Evolutionary conservation across 306 rosid species (phyloP).

Genomic region (Elaeagnus macrophylla): DNA sequence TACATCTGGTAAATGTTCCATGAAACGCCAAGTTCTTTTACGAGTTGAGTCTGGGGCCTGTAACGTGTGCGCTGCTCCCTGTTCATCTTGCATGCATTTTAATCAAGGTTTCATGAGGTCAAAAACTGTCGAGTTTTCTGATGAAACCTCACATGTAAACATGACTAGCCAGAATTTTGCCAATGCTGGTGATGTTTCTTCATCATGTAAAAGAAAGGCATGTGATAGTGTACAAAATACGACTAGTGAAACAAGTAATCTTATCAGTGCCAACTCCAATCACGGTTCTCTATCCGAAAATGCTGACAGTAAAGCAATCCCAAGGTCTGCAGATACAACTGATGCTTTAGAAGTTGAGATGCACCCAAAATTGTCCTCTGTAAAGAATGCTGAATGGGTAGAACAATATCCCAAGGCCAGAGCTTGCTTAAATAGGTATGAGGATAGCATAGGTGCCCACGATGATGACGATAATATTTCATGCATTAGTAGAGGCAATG

Average conservation of each 20-base stretch:
- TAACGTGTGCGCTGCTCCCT: conserved; percentile 71
- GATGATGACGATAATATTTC: conserved; percentile 45
- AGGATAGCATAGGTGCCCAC: conserved; percentile 27
- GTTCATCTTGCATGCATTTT: conserved; percentile 71
- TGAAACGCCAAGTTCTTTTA: conserved; percentile 40
- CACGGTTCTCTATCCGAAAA: conserved; percentile 60
- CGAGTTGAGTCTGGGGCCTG: conserved; percentile 68
- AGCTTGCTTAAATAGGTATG: conserved; percentile 20
- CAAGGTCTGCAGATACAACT: conserved; percentile 21
- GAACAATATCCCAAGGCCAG: background rate
- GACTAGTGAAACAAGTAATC: conserved; percentile 52
- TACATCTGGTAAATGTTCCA: conserved; percentile 31
- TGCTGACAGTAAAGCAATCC: conserved; percentile 37
- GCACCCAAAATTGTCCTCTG: conserved; percentile 16
- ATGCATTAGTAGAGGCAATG: conserved; percentile 53
- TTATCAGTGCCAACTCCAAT: conserved; percentile 37
- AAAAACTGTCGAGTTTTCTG: conserved; percentile 52
- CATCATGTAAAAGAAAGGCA: conserved; percentile 44
- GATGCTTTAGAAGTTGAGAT: conserved; percentile 20
- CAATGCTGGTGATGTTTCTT: conserved; percentile 35
- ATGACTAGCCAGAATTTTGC: conserved; percentile 40
- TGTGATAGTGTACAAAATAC: conserved; percentile 44
- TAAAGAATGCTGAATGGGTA: conserved; percentile 10
- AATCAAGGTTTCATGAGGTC: conserved; percentile 44
- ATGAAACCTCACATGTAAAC: conserved; percentile 51